Percentiles rank a stretch among this genome's conserved stretches.
phyloP scores from a whole-genome alignment of 164 flowering plant genomes.

The Berberis vulgaris region DNA sequence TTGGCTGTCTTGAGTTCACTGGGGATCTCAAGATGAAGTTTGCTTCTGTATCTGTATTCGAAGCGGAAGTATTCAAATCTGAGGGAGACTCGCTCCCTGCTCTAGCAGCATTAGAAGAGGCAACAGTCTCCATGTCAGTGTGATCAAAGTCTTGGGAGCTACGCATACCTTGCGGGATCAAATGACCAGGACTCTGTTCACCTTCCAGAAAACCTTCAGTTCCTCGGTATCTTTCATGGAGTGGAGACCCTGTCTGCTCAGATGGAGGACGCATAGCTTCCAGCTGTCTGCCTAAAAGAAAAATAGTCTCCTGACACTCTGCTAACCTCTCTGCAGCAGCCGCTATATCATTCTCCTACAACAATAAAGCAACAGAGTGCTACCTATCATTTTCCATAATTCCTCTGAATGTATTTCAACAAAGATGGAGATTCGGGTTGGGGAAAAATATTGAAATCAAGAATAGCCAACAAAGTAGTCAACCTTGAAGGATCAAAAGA shows the following conservation, averaged over 20 bases:
- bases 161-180: constrained; percentile 8
- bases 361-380: constrained; percentile 3
- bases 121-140: constrained; percentile 29
- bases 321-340: constrained; percentile 94
- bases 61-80: constrained; percentile 21
- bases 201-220: constrained; percentile 33
- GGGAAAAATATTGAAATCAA: too few species aligned
- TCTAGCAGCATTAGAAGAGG: constrained; percentile 18
- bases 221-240: constrained; percentile 29
- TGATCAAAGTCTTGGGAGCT: constrained; percentile 30
- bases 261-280: constrained; percentile 62
- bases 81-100: constrained; percentile 41
- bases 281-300: constrained; percentile 81
- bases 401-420: neutral
- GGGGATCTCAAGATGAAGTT: constrained; percentile 40
- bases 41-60: constrained; percentile 36
- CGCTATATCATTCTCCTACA: constrained; percentile 64
- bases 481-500: too few species aligned
- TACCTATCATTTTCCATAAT: neutral
- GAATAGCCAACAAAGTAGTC: too few species aligned
- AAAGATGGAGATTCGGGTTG: too few species aligned
- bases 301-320: constrained; percentile 92
- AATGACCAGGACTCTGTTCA: constrained; percentile 28
- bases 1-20: constrained; percentile 32
- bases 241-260: constrained; percentile 41